A percentile compares a stretch with the other conserved stretches of the same genome.
These are phyloP conservation scores for Pezicula rhizophila DNA, from an alignment of 2,329 filamentous ascomycete species.

Conservation along the genomic window DNA sequence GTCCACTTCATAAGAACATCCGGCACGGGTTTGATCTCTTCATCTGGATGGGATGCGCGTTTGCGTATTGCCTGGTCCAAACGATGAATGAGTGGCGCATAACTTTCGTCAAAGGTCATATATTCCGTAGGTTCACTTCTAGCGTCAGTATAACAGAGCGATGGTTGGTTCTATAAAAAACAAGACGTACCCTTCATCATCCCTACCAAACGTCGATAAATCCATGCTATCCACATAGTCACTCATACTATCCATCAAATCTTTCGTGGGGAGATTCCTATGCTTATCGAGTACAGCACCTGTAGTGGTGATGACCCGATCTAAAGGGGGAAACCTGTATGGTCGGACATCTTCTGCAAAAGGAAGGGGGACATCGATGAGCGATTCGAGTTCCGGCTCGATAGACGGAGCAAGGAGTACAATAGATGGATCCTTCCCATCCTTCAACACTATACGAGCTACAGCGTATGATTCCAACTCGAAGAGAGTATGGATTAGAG, in stretches of 20 bases:
- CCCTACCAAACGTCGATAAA: conserved; percentile 60
- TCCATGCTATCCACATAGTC: conserved; percentile 94
- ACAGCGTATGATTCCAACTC: conserved; percentile 83
- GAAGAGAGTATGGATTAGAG: conserved; percentile 79
- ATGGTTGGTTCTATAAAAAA: conserved; percentile 2
- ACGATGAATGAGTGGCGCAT: conserved; percentile 79
- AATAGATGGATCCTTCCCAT: conserved; percentile 70
- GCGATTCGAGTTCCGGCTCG: conserved; percentile 72
- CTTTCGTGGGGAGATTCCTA: conserved; percentile 70
- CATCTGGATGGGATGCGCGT: conserved; percentile 69
- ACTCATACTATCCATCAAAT: conserved; percentile 76
- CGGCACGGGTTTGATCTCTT: conserved; percentile 54
- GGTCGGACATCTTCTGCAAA: conserved; percentile 87
- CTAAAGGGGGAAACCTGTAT: conserved; percentile 89
- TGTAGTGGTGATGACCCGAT: conserved; percentile 80
- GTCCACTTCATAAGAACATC: conserved; percentile 67
- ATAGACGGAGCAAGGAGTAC: conserved; percentile 76
- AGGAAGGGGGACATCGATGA: conserved; percentile 84
- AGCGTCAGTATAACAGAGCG: conserved; percentile 3
- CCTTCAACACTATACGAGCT: conserved; percentile 78
- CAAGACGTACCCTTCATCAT: conserved; percentile 64
- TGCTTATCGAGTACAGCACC: conserved; percentile 77
- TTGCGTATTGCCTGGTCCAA: conserved; percentile 80
- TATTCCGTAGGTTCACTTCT: conserved; percentile 56
- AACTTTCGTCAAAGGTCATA: conserved; percentile 73